These are phyloP conservation scores for Lecanosticta acicola DNA, from an alignment of 2,329 filamentous ascomycete genomes.

Conservation along the genomic window DNA sequence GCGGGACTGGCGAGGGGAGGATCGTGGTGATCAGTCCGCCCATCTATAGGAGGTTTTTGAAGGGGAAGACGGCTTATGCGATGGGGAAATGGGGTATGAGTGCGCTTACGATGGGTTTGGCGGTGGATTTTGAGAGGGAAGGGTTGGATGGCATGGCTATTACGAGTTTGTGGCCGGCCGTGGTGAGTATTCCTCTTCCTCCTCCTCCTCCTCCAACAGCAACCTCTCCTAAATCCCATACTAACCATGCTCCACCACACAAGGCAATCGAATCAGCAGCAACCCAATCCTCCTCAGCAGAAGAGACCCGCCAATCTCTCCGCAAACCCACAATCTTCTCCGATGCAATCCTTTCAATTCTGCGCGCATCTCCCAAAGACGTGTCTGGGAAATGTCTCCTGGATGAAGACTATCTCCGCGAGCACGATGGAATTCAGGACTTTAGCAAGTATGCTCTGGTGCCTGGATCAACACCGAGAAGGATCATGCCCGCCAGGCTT, in stretches of 20 bases:
- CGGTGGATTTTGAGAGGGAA: slow-evolving; percentile 71
- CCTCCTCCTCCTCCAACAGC: too few species aligned
- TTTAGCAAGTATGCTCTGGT: slow-evolving; percentile 70
- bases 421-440: slow-evolving; percentile 58
- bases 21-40: slow-evolving; percentile 77
- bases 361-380: slow-evolving; percentile 51
- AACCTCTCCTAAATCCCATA: neutral
- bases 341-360: slow-evolving; percentile 69
- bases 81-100: slow-evolving; percentile 60
- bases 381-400: slow-evolving; percentile 69
- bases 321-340: slow-evolving; percentile 61
- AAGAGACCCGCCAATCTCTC: slow-evolving; percentile 21
- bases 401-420: slow-evolving; percentile 74
- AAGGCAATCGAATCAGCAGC: slow-evolving; percentile 69
- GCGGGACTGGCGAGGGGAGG: slow-evolving; percentile 48
- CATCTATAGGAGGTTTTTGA: slow-evolving; percentile 78
- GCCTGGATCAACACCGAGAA: slow-evolving; percentile 55
- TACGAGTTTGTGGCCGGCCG: slow-evolving; percentile 76
- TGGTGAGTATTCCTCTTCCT: slow-evolving; percentile 43
- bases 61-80: slow-evolving; percentile 80
- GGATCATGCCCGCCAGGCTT: slow-evolving; percentile 70
- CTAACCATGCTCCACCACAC: neutral
- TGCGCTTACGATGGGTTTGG: slow-evolving; percentile 72
- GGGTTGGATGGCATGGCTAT: slow-evolving; percentile 65
- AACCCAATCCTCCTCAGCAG: slow-evolving; percentile 46